phyloP scores from a whole-genome alignment of 768 basidiomycete species.

The Tylopilus subfusipes region DNA sequence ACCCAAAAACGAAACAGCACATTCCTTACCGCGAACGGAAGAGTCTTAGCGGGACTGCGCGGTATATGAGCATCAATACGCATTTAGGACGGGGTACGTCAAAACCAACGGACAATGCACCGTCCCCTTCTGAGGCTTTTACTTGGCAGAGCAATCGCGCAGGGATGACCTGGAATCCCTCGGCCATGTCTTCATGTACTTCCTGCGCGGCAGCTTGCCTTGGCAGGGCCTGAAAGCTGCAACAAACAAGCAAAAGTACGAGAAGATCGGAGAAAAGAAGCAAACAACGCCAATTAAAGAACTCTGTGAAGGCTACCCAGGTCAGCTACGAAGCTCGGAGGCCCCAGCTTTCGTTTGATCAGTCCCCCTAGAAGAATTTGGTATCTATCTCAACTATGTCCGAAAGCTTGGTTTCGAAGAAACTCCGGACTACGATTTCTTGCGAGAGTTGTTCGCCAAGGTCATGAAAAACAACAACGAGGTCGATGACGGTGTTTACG shows the following conservation, averaged over 20 bases:
- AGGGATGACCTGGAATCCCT: constrained; percentile 98
- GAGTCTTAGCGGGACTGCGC: constrained; percentile 93
- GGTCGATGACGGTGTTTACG: constrained; percentile 88
- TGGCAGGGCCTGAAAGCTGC: constrained; percentile 99
- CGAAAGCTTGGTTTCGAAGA: constrained; percentile 99
- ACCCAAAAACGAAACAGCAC: constrained; percentile 99
- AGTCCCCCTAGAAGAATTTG: constrained; percentile 81
- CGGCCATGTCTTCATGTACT: constrained; percentile 99
- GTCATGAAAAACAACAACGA: constrained; percentile 90
- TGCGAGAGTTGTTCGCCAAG: constrained; percentile 92
- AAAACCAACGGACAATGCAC: neutral
- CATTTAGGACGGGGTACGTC: constrained; percentile 88
- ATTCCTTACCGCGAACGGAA: constrained; percentile 99
- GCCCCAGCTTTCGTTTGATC: constrained; percentile 7
- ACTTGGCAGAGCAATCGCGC: constrained; percentile 71
- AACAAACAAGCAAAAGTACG: constrained; percentile 99
- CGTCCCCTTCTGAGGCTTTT: constrained; percentile 5
- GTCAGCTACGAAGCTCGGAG: constrained; percentile 40
- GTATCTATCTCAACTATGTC: constrained; percentile 98
- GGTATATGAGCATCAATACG: constrained; percentile 99
- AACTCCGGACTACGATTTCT: constrained; percentile 97
- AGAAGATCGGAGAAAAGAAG: constrained; percentile 99
- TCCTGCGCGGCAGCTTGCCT: constrained; percentile 91
- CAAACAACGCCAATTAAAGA: constrained; percentile 98
- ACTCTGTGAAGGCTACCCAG: constrained; percentile 92